phyloP scores from a whole-genome alignment of 2,329 filamentous ascomycete genomes.

The Colletotrichum lindemuthianum region DNA sequence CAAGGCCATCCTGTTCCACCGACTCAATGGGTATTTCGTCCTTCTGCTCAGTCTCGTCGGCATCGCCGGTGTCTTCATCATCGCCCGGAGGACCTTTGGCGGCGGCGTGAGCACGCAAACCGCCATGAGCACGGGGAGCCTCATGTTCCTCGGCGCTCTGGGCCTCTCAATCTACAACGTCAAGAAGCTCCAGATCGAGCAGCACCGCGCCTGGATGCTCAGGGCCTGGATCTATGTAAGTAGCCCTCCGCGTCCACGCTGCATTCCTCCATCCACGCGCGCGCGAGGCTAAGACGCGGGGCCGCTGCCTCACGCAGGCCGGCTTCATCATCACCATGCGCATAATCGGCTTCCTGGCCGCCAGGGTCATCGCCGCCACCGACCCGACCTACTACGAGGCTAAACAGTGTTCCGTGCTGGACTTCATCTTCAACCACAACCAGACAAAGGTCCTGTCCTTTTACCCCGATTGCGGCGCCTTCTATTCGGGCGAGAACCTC shows the following conservation, averaged over 20 bases:
- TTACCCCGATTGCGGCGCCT: conserved; percentile 57
- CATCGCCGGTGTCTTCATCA: conserved; percentile 63
- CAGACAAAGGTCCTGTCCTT: conserved; percentile 39
- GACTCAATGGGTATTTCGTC: conserved; percentile 68
- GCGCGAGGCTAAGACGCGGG: background rate
- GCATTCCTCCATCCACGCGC: background rate
- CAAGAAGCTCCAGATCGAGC: conserved; percentile 68
- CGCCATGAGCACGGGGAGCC: conserved; percentile 52
- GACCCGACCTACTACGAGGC: conserved; percentile 40
- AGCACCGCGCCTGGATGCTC: conserved; percentile 73
- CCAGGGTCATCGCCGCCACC: conserved; percentile 46
- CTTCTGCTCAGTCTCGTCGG: conserved; percentile 57
- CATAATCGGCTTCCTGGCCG: conserved; percentile 54
- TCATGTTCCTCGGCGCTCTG: conserved; percentile 56
- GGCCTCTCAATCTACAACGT: conserved; percentile 64
- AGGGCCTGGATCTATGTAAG: conserved; percentile 61
- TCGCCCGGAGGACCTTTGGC: conserved; percentile 61
- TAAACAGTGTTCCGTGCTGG: conserved; percentile 60
- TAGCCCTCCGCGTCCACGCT: too few relatives aligned
- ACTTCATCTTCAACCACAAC: conserved; percentile 45
- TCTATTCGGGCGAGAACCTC: conserved; percentile 44
- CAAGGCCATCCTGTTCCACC: conserved; percentile 63
- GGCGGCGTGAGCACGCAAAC: conserved; percentile 62
- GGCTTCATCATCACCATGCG: conserved; percentile 60
- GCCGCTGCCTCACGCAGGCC: conserved; percentile 42